Evolutionary conservation across 2,329 filamentous ascomycete genomes (phyloP).

Genomic region (Xylariaceae sp.): DNA sequence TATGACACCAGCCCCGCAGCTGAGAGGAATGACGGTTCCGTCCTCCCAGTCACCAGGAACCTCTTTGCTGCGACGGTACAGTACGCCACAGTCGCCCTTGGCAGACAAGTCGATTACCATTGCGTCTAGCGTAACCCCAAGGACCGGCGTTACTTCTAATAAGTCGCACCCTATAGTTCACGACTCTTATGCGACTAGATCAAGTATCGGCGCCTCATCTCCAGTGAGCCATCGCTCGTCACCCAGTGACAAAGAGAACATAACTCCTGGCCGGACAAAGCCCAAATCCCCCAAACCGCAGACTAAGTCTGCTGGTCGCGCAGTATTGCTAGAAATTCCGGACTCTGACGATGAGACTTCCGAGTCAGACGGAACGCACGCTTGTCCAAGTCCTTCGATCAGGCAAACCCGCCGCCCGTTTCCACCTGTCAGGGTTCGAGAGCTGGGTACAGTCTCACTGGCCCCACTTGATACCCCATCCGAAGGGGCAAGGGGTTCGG

Average conservation of each 20-base stretch:
- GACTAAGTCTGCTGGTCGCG: constrained; percentile 20
- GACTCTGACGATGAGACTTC: constrained; percentile 27
- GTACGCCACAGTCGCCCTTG: constrained; percentile 26
- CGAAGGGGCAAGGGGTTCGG: constrained; percentile 6
- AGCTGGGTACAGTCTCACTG: constrained; percentile 13
- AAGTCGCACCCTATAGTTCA: constrained; percentile 27
- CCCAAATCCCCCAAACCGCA: constrained; percentile 30
- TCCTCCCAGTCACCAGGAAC: constrained; percentile 29
- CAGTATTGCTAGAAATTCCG: constrained; percentile 29
- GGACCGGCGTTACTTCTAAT: constrained; percentile 27
- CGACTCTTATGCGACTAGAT: constrained; percentile 26
- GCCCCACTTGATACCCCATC: constrained; percentile 17
- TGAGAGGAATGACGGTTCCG: constrained; percentile 26
- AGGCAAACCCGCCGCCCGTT: constrained; percentile 1
- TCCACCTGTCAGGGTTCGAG: background rate
- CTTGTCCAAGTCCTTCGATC: constrained; percentile 17
- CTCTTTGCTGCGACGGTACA: constrained; percentile 27
- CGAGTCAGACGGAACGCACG: constrained; percentile 18
- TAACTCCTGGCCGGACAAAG: constrained; percentile 31
- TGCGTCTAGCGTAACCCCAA: constrained; percentile 21
- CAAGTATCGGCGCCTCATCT: constrained; percentile 22
- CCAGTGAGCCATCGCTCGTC: constrained; percentile 29
- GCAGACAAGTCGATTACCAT: constrained; percentile 26
- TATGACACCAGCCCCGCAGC: constrained; percentile 27
- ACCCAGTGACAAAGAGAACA: constrained; percentile 33